These are phyloP conservation scores for Camelina laxa DNA, from an alignment of 345 rosid species.

Conservation along the genomic window DNA sequence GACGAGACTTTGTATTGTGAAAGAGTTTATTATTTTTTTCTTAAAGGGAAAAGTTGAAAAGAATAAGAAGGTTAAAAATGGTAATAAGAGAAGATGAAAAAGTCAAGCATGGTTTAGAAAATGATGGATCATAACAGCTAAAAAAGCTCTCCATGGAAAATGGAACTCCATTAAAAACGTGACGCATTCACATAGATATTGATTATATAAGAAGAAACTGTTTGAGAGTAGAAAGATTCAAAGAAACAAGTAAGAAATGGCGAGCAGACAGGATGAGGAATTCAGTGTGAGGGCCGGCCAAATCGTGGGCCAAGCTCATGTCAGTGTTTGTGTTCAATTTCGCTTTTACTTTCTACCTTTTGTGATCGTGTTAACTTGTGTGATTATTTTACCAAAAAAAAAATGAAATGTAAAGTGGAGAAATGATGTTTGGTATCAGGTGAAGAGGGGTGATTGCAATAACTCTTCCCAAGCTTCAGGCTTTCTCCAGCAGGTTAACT, in stretches of 20 bases:
- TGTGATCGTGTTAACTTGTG: background rate
- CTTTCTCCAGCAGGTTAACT: slow-evolving; percentile 42
- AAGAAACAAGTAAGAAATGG: slow-evolving; percentile 36
- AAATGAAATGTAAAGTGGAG: background rate
- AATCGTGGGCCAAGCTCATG: slow-evolving; percentile 44
- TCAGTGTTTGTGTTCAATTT: slow-evolving; percentile 40
- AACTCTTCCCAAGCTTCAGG: slow-evolving; percentile 38
- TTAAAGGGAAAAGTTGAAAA: background rate
- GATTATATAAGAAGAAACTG: background rate
- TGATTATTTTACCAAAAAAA: no score
- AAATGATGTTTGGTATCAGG: slow-evolving; percentile 34
- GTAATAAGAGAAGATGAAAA: background rate
- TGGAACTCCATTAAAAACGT: slow-evolving; percentile 31
- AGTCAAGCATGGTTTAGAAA: slow-evolving; percentile 28
- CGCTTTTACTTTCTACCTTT: slow-evolving; percentile 25
- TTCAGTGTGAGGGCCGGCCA: slow-evolving; percentile 43
- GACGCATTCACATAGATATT: slow-evolving; percentile 1
- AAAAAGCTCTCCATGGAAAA: slow-evolving; percentile 14
- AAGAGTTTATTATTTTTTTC: background rate
- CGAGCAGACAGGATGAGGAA: slow-evolving; percentile 37
- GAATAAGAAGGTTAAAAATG: background rate
- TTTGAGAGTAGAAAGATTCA: slow-evolving; percentile 25
- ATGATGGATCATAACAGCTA: slow-evolving; percentile 27
- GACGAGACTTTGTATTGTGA: slow-evolving; percentile 15
- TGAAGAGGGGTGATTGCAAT: slow-evolving; percentile 29